Evolutionary conservation across 2,329 filamentous ascomycete species (phyloP), one percentile per base, ranked within the genome.

Genomic region (Fusarium sp.): DNA sequence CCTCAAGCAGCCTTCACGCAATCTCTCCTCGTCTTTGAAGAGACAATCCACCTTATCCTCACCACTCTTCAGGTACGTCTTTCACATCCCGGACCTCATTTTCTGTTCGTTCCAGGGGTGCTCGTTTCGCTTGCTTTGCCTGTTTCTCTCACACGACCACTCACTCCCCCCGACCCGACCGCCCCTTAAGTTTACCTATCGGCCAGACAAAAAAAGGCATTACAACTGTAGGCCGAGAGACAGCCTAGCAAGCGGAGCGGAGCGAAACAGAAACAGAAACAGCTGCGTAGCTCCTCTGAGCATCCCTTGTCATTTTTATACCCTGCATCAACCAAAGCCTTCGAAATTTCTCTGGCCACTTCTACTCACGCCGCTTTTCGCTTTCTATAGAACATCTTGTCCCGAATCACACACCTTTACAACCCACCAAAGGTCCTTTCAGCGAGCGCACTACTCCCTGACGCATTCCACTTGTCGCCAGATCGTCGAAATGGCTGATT

Each of bases 401-500:
- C 46, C 38, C 45, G 54, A 64, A 47, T 59, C 41, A 50, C 41
- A 53, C 57, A 52, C 53, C 49, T 48, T 14, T 35, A 37, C 17
- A 60, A 42, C 39, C 35, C 21, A 38, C 31, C 48, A 42, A 59
- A 53, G 43, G 45, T 49, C 39, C 45, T 46, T 46, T 39, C 37
- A 25, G 57, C 61, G 39, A 65, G 52, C 37, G 45, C 44, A 66
- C 37, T 42, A 44, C 49, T 51, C 48, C 39, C n/a, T 48, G 35
- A 45, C 49, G 27, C 6, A 57, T 41, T 56, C 43, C 21, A 15
- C 14, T 56, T 53, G 14, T 39, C 46, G 31, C 39, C 44, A 55
- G 68, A 82, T 33, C 51, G 41, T 63, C 63, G 47, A 67, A 52
- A 69, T 69, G 67, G 64, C 67, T 41, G 67, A 70, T 59, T 54